phyloP scores from a whole-genome alignment of 73 alveolate genomes.

The Tetrahymena borealis region DNA sequence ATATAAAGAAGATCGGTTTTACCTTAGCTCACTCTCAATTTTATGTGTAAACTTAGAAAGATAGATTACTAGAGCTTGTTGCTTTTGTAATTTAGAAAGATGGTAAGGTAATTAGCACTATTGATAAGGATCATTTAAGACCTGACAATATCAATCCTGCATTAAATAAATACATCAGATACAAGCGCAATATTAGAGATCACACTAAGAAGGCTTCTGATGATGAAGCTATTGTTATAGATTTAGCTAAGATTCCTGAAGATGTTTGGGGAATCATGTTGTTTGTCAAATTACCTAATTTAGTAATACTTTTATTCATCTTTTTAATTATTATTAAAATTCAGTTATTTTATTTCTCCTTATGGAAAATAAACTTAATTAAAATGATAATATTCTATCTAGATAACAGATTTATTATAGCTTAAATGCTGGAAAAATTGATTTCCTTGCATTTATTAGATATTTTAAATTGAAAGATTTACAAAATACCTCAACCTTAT shows the following conservation, averaged over 20 bases:
- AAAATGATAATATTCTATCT: no score
- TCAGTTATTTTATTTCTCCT: no score
- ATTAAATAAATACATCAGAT: background rate
- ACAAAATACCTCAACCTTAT: no score
- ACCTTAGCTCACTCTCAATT: conserved; percentile 43
- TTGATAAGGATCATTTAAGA: background rate
- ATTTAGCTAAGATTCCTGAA: background rate
- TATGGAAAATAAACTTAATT: background rate
- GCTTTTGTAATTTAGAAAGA: conserved; percentile 3
- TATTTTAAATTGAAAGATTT: no score
- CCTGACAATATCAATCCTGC: background rate
- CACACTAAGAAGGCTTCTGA: background rate
- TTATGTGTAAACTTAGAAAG: conserved; percentile 6
- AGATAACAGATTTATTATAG: no score
- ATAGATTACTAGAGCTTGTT: background rate
- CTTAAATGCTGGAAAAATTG: no score
- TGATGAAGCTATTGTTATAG: background rate
- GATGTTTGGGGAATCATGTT: background rate
- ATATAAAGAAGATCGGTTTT: conserved; percentile 36
- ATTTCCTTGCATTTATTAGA: no score
- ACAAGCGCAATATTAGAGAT: background rate
- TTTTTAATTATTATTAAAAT: background rate
- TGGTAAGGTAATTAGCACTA: background rate
- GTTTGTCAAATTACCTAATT: background rate
- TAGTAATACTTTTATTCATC: background rate